Evolutionary conservation across 208 protist species (phyloP), one percentile per base, ranked within the genome.

Genomic region (Leptomonas seymouri): DNA sequence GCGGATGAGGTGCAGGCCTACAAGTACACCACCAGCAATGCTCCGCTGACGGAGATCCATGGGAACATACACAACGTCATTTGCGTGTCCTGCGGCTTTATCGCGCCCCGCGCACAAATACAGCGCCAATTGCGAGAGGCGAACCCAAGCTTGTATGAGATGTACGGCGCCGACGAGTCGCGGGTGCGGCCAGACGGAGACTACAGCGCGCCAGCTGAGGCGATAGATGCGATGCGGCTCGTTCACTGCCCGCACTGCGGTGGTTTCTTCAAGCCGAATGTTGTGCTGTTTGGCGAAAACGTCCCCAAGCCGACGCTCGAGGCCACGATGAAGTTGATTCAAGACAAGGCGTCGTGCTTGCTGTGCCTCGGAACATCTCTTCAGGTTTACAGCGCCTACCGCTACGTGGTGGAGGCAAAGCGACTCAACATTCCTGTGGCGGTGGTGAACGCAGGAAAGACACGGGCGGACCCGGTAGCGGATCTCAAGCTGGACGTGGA

Each of bases 251-350:
- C 59, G 4, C n/a, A 57, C 15, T 95, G 90, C 64, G 82, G 77
- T 15, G 84, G 85, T 23, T 71, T 78, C 45, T 71, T 92, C n/a
- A 95, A 92, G 66, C 87, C 90, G 6, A 79, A 92, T 49, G 90
- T 95, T 16, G 90, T 95, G n/a, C 74, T 95, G 9, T 95, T 95
- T 65, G 90, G 90, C 25, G 85, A 92, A 49, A 91, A 89, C 61
- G 85, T 95, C 9, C 75, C 75, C 3, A 64, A 46, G 21, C 42
- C 41, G n/a, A 57, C 60, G 7, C 78, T 95, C 14, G 42, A 68
- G 0, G 18, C 30, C 6, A 76, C 78, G 28, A 70, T 86, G 36
- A 34, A 51, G 6, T 7, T 69, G 3, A 71, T 95, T 23, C 54
- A 49, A 21, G 53, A 70, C 0, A 60, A 44, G 3, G 74, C 82